Percentiles rank a stretch among this genome's conserved stretches.
Evolutionary conservation across 169 alveolate species (phyloP).

Genomic region (Blepharisma undulans): DNA sequence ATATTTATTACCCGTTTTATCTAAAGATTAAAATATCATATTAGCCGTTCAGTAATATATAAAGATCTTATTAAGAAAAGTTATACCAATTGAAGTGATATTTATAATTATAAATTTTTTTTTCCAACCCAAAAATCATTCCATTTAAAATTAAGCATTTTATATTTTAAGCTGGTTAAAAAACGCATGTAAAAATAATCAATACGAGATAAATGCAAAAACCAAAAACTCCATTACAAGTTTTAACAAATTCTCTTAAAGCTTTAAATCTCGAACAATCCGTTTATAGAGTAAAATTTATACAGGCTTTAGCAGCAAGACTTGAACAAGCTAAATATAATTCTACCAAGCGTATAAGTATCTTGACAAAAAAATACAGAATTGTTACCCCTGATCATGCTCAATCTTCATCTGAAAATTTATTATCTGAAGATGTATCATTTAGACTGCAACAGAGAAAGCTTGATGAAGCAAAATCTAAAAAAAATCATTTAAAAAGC

Average conservation of each 20-base stretch:
- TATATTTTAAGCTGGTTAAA: too few species aligned
- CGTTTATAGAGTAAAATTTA: not conserved
- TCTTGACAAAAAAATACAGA: not conserved
- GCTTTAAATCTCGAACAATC: not conserved
- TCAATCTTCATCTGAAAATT: not conserved
- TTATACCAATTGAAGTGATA: too few species aligned
- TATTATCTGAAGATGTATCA: not conserved
- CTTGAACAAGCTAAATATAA: not conserved
- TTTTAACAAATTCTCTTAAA: not conserved
- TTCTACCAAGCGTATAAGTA: not conserved
- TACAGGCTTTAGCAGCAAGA: not conserved
- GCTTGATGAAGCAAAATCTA: not conserved
- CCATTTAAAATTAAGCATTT: not conserved
- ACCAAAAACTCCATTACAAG: not conserved
- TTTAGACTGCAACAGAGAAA: not conserved
- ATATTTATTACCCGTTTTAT: not conserved
- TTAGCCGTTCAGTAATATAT: not conserved
- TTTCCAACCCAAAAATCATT: not conserved
- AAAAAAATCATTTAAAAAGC: not conserved
- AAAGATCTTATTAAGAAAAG: not conserved
- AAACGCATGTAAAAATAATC: too few species aligned
- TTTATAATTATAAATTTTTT: too few species aligned
- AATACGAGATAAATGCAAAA: not conserved
- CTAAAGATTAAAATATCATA: not conserved
- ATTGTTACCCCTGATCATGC: not conserved